Evolutionary conservation across 2,329 filamentous ascomycete genomes (phyloP).

Genomic region (Verticillium klebahnii): DNA sequence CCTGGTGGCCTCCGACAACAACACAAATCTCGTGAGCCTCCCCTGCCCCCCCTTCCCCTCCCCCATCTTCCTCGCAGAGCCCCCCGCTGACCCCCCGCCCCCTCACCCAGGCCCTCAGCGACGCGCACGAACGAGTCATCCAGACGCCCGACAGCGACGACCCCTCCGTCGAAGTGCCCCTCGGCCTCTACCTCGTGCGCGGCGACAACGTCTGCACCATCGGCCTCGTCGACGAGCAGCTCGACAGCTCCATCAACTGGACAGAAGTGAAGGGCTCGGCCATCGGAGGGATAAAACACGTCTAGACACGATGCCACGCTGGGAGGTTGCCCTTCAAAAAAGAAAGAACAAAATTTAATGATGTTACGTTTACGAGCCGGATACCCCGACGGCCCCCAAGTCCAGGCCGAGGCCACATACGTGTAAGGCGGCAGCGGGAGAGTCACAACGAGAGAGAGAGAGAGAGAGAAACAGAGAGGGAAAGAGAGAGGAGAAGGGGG

Average conservation of each 20-base stretch:
- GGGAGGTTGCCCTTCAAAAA: neutral
- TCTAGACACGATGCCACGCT: conserved; percentile 23
- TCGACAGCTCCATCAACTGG: conserved; percentile 93
- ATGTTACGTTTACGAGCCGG: neutral
- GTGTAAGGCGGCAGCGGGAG: neutral
- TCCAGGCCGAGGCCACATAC: neutral
- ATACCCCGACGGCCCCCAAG: neutral
- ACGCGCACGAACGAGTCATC: conserved; percentile 86
- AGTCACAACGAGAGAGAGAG: neutral
- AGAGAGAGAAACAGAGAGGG: neutral
- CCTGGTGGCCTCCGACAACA: conserved; percentile 81
- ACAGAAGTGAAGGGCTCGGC: conserved; percentile 78
- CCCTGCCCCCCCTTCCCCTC: neutral
- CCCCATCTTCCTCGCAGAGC: neutral
- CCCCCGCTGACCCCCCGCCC: neutral
- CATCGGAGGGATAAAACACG: conserved; percentile 81
- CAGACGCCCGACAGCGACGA: conserved; percentile 79
- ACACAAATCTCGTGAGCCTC: conserved; percentile 71
- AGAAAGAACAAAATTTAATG: neutral
- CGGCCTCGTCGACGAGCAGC: conserved; percentile 81
- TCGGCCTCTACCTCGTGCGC: conserved; percentile 87
- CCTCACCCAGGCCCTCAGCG: conserved; percentile 61
- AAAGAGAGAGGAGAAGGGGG: neutral
- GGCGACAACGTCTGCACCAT: conserved; percentile 93
- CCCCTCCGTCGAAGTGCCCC: conserved; percentile 71